Evolutionary conservation across 148 eudicot genomes (phyloP).

Genomic region (Rhododendron kiyosumense): DNA sequence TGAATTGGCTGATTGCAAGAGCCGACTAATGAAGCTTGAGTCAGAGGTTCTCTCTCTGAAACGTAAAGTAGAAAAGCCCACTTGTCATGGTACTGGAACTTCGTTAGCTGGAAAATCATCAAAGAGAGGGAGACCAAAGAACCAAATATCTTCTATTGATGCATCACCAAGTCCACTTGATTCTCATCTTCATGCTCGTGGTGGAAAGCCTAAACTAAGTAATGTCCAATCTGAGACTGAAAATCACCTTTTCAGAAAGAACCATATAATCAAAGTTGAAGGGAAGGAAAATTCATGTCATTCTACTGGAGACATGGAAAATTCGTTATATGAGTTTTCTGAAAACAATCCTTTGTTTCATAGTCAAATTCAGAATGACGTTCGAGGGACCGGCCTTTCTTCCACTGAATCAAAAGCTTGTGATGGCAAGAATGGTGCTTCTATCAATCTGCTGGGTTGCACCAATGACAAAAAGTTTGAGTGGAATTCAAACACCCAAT

Average conservation of each 20-base stretch:
- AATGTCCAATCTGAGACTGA: not conserved
- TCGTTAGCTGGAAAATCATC: not conserved
- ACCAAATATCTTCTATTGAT: constrained; percentile 3
- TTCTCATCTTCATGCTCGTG: constrained; percentile 10
- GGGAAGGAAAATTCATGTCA: not conserved
- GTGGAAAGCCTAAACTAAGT: not conserved
- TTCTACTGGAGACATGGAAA: not conserved
- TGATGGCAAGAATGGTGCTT: not conserved
- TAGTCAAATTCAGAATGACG: not conserved
- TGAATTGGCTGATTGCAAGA: constrained; percentile 19
- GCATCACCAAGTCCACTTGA: not conserved
- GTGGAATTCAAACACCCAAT: not conserved
- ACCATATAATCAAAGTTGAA: not conserved
- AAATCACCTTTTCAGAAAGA: not conserved
- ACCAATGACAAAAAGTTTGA: not conserved
- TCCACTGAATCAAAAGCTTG: not conserved
- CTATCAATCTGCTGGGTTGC: not conserved
- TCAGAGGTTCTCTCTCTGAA: not conserved
- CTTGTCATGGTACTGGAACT: constrained; percentile 4
- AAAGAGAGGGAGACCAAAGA: constrained; percentile 22
- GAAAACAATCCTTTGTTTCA: not conserved
- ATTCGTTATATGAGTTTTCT: not conserved
- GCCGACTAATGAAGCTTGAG: constrained; percentile 18
- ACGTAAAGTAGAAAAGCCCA: constrained; percentile 2
- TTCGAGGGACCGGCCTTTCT: not conserved